phyloP scores from a whole-genome alignment of 2,329 filamentous ascomycete genomes.

The Colletotrichum sp. region DNA sequence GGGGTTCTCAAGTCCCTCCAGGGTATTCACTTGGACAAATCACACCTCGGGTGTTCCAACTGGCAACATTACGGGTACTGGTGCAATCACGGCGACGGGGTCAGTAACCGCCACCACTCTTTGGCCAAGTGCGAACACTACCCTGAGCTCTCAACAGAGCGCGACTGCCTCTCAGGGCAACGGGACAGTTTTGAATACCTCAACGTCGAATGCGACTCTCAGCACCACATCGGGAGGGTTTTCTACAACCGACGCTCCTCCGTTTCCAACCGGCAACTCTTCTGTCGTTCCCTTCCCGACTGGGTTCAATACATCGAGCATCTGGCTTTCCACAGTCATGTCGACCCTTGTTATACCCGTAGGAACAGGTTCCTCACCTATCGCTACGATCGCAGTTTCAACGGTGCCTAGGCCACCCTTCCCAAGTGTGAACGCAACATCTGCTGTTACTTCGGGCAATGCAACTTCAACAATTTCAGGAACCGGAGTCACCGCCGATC shows the following conservation, averaged over 20 bases:
- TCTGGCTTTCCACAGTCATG: background rate
- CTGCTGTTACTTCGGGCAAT: background rate
- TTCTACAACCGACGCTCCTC: background rate
- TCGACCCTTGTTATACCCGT: background rate
- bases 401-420: background rate
- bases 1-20: background rate
- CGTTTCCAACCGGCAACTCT: background rate
- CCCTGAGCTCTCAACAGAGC: background rate
- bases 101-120: background rate
- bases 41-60: background rate
- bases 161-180: background rate
- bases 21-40: background rate
- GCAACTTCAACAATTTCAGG: background rate
- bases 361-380: background rate
- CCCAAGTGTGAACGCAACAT: background rate
- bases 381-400: background rate
- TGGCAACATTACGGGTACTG: background rate
- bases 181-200: background rate
- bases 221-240: background rate
- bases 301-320: background rate
- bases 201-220: background rate
- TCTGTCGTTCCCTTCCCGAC: background rate
- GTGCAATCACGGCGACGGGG: background rate
- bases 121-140: background rate
- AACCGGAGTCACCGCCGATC: background rate